A percentile compares a stretch with the other conserved stretches of the same genome.
Evolutionary conservation across 495 filamentous ascomycete genomes (phyloP).

Genomic region (Articulospora tetracladia): DNA sequence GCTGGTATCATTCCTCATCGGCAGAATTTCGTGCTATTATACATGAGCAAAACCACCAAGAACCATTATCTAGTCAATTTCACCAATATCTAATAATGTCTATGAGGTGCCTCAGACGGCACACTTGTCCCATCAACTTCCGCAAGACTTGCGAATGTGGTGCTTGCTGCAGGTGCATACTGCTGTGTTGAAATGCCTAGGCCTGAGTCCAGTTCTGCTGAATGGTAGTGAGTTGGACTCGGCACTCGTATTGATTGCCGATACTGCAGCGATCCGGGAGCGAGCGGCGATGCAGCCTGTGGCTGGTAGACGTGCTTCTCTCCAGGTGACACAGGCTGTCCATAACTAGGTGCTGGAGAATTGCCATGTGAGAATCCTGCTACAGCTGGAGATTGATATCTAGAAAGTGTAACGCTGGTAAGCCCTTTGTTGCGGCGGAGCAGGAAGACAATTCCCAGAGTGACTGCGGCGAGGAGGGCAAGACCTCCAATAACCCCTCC

Average conservation of each 20-base stretch:
- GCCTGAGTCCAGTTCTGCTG: background rate
- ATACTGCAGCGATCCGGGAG: background rate
- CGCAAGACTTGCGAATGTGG: background rate
- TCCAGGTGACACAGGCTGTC: background rate
- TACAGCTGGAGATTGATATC: background rate
- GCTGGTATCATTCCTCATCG: background rate
- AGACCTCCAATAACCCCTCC: slow-evolving; percentile 4
- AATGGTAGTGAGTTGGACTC: background rate
- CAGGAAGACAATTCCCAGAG: background rate
- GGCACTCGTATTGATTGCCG: background rate
- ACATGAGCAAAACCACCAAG: too few relatives aligned
- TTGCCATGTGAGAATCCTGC: background rate
- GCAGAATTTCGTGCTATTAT: too few relatives aligned
- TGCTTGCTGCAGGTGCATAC: background rate
- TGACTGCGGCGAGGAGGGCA: background rate
- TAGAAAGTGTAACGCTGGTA: background rate
- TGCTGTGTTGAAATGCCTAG: background rate
- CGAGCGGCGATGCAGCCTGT: background rate
- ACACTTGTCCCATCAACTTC: background rate
- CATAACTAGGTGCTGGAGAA: background rate
- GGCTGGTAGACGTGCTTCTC: background rate
- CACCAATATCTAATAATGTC: background rate
- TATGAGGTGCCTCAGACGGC: background rate
- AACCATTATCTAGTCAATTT: too few relatives aligned
- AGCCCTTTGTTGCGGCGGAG: background rate